Conservation (phyloP, 106 monocot genomes). For the Alisma plantagoaquatica region DNA sequence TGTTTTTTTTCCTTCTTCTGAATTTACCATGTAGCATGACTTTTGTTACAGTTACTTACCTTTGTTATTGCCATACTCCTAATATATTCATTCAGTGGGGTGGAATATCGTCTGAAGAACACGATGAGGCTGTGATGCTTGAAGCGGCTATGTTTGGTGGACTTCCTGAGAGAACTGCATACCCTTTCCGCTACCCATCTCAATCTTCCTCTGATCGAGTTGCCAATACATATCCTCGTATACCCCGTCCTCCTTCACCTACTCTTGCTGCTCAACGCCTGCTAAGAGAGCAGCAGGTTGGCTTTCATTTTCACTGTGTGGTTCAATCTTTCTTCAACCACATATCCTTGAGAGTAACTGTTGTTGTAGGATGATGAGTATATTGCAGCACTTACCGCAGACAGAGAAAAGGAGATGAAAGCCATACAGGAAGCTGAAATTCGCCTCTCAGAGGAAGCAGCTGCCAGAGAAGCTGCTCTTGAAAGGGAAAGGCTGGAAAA, state of each 20-base stretch:
- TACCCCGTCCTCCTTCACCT: slow-evolving; percentile 66
- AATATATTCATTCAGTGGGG: slow-evolving; percentile 80
- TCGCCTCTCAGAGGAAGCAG: slow-evolving; percentile 45
- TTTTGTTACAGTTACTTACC: too few species aligned
- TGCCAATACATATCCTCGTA: slow-evolving; percentile 23
- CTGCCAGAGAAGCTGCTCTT: slow-evolving; percentile 56
- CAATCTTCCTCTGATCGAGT: slow-evolving; percentile 13
- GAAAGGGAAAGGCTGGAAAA: slow-evolving; percentile 37
- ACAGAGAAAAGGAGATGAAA: slow-evolving; percentile 87
- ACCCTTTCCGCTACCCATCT: slow-evolving; percentile 41
- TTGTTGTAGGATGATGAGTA: slow-evolving; percentile 94
- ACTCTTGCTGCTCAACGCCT: slow-evolving; percentile 65
- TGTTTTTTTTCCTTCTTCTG: too few species aligned
- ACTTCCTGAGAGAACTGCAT: slow-evolving; percentile 56
- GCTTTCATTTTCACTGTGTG: slow-evolving; percentile 6
- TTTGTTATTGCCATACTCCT: too few species aligned
- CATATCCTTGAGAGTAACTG: neutral
- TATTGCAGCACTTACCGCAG: slow-evolving; percentile 77
- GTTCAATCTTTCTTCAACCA: neutral
- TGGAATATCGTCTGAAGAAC: slow-evolving; percentile 83
- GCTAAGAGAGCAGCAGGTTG: slow-evolving; percentile 88
- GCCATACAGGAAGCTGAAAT: slow-evolving; percentile 56
- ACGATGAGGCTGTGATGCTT: slow-evolving; percentile 98
- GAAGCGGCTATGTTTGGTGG: slow-evolving; percentile 99
- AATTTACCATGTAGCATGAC: too few species aligned